Percentiles rank a stretch among this genome's conserved stretches.
Conservation (phyloP, 2,329 filamentous ascomycete genomes). For the Amauroascus niger region DNA sequence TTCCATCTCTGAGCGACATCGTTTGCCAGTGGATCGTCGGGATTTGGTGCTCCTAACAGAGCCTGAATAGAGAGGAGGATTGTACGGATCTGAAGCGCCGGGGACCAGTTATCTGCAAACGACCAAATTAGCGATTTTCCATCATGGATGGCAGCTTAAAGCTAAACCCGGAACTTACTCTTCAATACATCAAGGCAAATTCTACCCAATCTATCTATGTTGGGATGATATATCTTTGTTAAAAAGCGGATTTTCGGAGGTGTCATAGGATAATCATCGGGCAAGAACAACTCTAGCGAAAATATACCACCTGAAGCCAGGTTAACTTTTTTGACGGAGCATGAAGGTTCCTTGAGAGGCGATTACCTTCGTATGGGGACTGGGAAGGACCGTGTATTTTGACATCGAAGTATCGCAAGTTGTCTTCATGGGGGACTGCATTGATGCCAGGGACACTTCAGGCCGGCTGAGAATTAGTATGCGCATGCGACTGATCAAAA, state of each 20-base stretch:
- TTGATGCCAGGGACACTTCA: constrained; percentile 87
- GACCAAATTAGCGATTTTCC: background rate
- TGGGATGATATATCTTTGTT: constrained; percentile 98
- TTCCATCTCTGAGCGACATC: constrained; percentile 98
- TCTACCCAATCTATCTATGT: constrained; percentile 92
- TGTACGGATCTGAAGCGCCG: constrained; percentile 91
- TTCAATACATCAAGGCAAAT: constrained; percentile 97
- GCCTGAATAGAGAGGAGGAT: constrained; percentile 99
- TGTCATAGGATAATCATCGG: constrained; percentile 98
- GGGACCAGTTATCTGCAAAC: constrained; percentile 85
- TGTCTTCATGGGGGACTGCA: constrained; percentile 90
- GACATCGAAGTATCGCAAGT: constrained; percentile 96
- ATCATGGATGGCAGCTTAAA: constrained; percentile 7
- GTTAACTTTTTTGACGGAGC: background rate
- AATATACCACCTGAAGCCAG: constrained; percentile 62
- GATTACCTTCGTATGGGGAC: constrained; percentile 83
- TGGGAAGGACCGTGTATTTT: constrained; percentile 85
- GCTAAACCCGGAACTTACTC: constrained; percentile 49
- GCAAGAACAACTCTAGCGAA: constrained; percentile 93
- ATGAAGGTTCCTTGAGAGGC: background rate
- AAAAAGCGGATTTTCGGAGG: constrained; percentile 97
- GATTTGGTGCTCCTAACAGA: constrained; percentile 88
- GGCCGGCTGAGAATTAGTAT: constrained; percentile 4
- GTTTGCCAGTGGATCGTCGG: constrained; percentile 94
- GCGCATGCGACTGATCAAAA: background rate